Conservation (phyloP, 805 yeast genomes). For the Lipomyces mesembrius region DNA sequence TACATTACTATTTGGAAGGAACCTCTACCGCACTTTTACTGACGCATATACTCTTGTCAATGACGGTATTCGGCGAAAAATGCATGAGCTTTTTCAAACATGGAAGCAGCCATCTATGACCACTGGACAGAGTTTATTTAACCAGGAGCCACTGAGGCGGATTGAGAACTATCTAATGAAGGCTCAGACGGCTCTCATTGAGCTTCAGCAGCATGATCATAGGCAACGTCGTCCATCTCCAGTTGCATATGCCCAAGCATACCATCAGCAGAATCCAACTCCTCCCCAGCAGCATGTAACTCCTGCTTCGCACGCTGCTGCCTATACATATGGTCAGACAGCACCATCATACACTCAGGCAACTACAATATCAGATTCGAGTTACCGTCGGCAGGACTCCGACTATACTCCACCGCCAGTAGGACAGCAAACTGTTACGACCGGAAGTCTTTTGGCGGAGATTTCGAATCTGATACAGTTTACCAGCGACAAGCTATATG, state of each 20-base stretch:
- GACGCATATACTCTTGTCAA: conserved; percentile 78
- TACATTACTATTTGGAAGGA: conserved; percentile 73
- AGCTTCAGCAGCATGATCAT: conserved; percentile 34
- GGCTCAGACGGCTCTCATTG: conserved; percentile 26
- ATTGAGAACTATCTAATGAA: conserved; percentile 69
- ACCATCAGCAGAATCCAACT: conserved; percentile 7
- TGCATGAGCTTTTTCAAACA: conserved; percentile 79
- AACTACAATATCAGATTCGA: background rate
- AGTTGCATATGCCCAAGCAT: conserved; percentile 8
- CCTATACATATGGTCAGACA: background rate
- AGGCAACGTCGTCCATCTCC: conserved; percentile 8
- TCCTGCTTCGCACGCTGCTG: conserved; percentile 8
- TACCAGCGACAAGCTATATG: conserved; percentile 18
- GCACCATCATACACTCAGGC: background rate
- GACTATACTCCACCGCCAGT: conserved; percentile 8
- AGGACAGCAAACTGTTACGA: conserved; percentile 19
- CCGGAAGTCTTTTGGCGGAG: conserved; percentile 21
- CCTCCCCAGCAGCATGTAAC: conserved; percentile 11
- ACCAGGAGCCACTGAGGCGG: conserved; percentile 65
- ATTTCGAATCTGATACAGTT: conserved; percentile 21
- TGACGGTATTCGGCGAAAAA: conserved; percentile 71
- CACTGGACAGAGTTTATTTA: conserved; percentile 73
- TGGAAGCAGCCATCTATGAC: conserved; percentile 71
- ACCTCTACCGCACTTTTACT: conserved; percentile 70
- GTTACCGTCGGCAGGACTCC: background rate